phyloP scores from a whole-genome alignment of 192 early-diverging fungal genomes.

The Radiomyces spectabilis region DNA sequence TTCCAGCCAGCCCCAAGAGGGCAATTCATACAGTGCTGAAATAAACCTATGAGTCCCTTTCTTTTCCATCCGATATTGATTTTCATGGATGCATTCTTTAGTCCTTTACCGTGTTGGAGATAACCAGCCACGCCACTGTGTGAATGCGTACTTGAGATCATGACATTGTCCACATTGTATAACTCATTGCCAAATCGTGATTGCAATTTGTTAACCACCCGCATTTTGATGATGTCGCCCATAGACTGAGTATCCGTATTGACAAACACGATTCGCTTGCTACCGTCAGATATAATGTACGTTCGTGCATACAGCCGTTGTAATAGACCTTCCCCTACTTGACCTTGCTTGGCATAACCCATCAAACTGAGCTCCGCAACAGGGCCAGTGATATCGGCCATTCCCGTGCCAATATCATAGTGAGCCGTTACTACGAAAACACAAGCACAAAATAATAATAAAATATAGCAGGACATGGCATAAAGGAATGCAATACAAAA shows the following conservation, averaged over 20 bases:
- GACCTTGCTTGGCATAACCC: conserved; percentile 5
- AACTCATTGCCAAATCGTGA: background rate
- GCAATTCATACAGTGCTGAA: conserved; percentile 21
- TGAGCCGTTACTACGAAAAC: no score
- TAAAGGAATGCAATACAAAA: no score
- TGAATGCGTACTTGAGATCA: conserved; percentile 11
- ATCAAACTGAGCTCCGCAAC: conserved; percentile 9
- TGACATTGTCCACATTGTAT: conserved; percentile 2
- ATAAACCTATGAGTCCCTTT: no score
- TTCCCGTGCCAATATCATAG: conserved; percentile 11
- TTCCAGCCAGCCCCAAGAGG: conserved; percentile 17
- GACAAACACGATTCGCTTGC: conserved; percentile 9
- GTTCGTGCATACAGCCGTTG: conserved; percentile 1
- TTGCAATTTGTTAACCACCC: background rate
- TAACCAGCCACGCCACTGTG: conserved; percentile 10
- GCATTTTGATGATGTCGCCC: background rate
- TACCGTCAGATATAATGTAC: conserved; percentile 3
- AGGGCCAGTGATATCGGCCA: conserved; percentile 13
- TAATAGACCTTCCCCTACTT: conserved; percentile 2
- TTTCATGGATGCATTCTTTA: background rate
- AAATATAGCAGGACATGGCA: no score
- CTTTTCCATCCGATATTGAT: no score
- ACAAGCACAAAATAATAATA: no score
- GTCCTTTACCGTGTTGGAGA: conserved; percentile 10
- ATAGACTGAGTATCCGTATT: conserved; percentile 1